Base-by-base conservation (phyloP, 1,284 basidiomycete species). In the Heterobasidion annosum region DNA sequence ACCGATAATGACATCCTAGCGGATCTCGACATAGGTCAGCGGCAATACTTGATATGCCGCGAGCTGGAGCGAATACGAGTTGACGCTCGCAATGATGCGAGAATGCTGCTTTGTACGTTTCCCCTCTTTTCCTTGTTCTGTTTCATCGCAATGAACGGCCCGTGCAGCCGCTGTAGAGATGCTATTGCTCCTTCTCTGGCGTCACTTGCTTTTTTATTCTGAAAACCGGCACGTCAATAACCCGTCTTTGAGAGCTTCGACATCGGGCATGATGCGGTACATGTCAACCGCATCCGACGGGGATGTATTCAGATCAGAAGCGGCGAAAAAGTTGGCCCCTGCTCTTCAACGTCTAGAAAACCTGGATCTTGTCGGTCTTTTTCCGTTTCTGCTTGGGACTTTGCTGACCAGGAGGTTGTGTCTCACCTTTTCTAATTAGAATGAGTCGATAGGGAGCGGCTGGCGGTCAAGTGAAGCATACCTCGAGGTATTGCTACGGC, bases 151-250 rank as follows among this genome's bases (percentile, higher is more conserved):
- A 32, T 44, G 57, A 10, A 53, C 49, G 33, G 47, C 43, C 40
- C 54, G 52, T 58, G 5, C 60, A 88, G 91, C 83, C 59, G 83
- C 86, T 48, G 73, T 87, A 50, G 93, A 97, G 69, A 88, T 94
- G 74, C 69, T 92, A 7, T 73, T 97, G 7, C 75, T 97, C 6
- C 74, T 97, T 32, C 74, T 93, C 10, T 95, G 91, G 86, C 78
- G 93, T 35, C 94, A 98, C 66, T 66, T 95, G 42, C 76, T 82
- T 16, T 79, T 80, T 59, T 89, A 85, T 62, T 65, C 74, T 13
- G 72, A 75, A 61, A 73, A 65, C 54, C 70, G 65, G 48, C 66
- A 67, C 55, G 62, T 65, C 59, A 69, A 69, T 62, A 68, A 64
- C 51, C 64, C 62, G 33, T 72, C 64, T 62, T 68, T 69, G 57